A percentile compares a stretch with the other conserved stretches of the same genome.
Evolutionary conservation across 1,139 yeast species (phyloP).

Genomic region (Nadsonia starkeyi-henricii): DNA sequence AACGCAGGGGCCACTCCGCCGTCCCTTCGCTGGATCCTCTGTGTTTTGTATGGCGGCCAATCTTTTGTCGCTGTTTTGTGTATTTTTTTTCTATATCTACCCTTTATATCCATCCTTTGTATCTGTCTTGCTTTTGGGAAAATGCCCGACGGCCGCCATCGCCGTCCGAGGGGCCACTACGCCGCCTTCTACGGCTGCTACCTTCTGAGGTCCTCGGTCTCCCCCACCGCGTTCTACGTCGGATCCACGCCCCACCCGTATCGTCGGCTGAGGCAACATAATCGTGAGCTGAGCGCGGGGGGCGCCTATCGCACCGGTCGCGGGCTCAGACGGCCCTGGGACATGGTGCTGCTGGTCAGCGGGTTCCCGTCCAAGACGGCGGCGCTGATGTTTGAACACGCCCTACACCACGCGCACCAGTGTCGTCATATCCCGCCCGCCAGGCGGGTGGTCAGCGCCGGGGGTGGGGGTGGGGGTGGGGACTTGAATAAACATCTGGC

Average conservation of each 20-base stretch:
- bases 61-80: too few species aligned
- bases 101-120: too few species aligned
- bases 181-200: constrained; percentile 52
- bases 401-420: constrained; percentile 60
- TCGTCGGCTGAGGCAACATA: constrained; percentile 60
- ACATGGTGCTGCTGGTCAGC: constrained; percentile 43
- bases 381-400: constrained; percentile 61
- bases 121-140: too few species aligned
- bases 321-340: constrained; percentile 56
- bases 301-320: constrained; percentile 57
- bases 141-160: too few species aligned
- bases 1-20: too few species aligned
- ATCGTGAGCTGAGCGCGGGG: constrained; percentile 47
- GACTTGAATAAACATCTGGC: neutral
- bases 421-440: constrained; percentile 41
- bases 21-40: too few species aligned
- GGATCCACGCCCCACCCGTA: constrained; percentile 71
- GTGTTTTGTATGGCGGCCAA: too few species aligned
- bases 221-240: constrained; percentile 45
- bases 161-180: neutral
- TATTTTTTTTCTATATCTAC: too few species aligned
- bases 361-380: constrained; percentile 62
- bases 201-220: constrained; percentile 42
- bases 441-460: too few species aligned
- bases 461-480: too few species aligned